Evolutionary conservation across 352 stramenopile species (phyloP).

Genomic region (Elongisporangium undulatum): DNA sequence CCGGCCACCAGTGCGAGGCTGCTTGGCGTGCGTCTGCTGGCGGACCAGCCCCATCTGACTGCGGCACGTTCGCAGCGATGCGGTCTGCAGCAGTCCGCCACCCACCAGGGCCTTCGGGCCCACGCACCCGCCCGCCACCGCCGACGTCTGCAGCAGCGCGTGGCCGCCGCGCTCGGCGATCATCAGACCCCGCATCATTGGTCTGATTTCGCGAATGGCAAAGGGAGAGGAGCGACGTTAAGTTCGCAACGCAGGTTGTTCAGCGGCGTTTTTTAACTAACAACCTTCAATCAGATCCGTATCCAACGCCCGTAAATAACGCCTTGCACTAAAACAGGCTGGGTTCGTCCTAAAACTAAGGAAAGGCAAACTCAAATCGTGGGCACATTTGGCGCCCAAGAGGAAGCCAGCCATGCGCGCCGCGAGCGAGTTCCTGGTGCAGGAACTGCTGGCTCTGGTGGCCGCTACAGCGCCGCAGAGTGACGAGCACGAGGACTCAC

Average conservation of each 20-base stretch:
- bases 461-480: constrained; percentile 6
- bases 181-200: not conserved
- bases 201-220: not conserved
- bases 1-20: not conserved
- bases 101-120: not conserved
- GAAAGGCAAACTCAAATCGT: not conserved
- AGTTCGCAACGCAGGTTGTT: not conserved
- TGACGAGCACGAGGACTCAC: constrained; percentile 15
- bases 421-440: constrained; percentile 47
- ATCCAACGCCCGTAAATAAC: not conserved
- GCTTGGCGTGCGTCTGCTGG: not conserved
- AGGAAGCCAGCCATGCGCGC: constrained; percentile 15
- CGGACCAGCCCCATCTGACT: not conserved
- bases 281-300: not conserved
- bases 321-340: no score
- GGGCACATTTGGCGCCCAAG: not conserved
- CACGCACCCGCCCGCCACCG: not conserved
- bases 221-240: not conserved
- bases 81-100: not conserved
- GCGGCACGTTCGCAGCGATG: not conserved
- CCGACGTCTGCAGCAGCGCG: not conserved
- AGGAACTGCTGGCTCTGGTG: constrained; percentile 51
- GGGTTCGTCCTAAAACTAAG: not conserved
- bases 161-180: not conserved
- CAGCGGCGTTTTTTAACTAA: not conserved